Conservation (phyloP, 176 grass and related monocot species). For the Cocos nucifera region DNA sequence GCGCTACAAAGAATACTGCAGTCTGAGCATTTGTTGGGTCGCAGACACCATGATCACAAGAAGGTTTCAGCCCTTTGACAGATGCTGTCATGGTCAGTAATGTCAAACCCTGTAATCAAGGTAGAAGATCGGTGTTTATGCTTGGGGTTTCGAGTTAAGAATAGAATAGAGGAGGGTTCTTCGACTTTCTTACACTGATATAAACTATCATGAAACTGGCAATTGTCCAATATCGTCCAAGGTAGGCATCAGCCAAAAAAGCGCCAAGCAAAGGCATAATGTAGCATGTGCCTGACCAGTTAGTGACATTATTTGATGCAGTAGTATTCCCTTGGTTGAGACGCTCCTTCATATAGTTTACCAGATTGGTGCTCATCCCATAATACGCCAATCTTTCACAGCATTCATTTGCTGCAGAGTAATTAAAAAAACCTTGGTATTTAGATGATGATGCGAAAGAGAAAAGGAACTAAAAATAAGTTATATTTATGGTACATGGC, state of each 20-base stretch:
- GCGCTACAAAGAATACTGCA: conserved; percentile 38
- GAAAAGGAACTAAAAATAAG: too few relatives aligned
- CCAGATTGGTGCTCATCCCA: conserved; percentile 83
- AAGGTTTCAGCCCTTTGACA: conserved; percentile 39
- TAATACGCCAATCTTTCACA: conserved; percentile 83
- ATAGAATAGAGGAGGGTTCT: not conserved
- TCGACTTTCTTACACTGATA: conserved; percentile 35
- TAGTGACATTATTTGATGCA: conserved; percentile 67
- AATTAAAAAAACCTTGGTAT: not conserved
- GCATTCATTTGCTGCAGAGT: conserved; percentile 56
- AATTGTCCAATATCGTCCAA: conserved; percentile 70
- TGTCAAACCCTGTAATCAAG: conserved; percentile 39
- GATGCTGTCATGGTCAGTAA: conserved; percentile 55
- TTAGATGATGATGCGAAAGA: too few relatives aligned
- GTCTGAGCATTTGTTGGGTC: conserved; percentile 41
- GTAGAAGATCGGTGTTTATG: not conserved
- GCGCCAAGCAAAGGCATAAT: conserved; percentile 66
- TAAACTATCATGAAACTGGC: conserved; percentile 81
- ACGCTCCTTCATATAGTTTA: conserved; percentile 56
- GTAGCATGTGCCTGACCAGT: conserved; percentile 71
- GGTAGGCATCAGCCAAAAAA: conserved; percentile 76
- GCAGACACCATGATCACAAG: conserved; percentile 28
- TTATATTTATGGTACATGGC: too few relatives aligned
- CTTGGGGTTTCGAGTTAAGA: too few relatives aligned
- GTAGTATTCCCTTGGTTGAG: conserved; percentile 32